phyloP scores from a whole-genome alignment of 805 yeast species.

The Komagataella phaffii region DNA sequence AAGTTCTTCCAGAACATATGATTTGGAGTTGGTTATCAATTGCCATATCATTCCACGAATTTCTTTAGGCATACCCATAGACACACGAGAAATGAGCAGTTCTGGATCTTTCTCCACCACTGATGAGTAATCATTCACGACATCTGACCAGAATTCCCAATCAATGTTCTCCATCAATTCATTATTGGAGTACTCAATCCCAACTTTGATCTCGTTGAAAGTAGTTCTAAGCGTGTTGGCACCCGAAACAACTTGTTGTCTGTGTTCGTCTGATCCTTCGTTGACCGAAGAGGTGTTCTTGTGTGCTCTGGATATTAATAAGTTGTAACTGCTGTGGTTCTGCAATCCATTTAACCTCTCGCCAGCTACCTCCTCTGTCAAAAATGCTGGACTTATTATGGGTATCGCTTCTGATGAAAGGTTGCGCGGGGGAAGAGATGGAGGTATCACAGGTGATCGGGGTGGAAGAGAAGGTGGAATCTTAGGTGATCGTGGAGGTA shows the following conservation, averaged over 20 bases:
- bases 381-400: neutral
- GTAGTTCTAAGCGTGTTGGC: constrained; percentile 26
- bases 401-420: neutral
- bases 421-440: neutral
- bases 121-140: constrained; percentile 62
- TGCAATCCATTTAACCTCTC: neutral
- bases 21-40: constrained; percentile 67
- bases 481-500: neutral
- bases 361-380: neutral
- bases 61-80: constrained; percentile 72
- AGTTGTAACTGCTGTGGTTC: neutral
- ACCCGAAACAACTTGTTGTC: constrained; percentile 37
- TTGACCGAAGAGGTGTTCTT: neutral
- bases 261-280: constrained; percentile 26
- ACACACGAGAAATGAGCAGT: constrained; percentile 45
- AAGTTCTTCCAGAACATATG: constrained; percentile 44
- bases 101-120: constrained; percentile 53
- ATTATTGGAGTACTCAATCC: constrained; percentile 24
- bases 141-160: constrained; percentile 83
- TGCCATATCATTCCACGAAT: constrained; percentile 92
- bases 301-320: neutral
- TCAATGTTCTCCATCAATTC: constrained; percentile 30
- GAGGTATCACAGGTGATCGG: neutral
- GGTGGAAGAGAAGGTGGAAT: neutral
- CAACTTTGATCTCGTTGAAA: constrained; percentile 33